Evolutionary conservation across 768 basidiomycete species (phyloP), one percentile per base, ranked within the genome.

Genomic region (Sporobolomyces pararoseus): DNA sequence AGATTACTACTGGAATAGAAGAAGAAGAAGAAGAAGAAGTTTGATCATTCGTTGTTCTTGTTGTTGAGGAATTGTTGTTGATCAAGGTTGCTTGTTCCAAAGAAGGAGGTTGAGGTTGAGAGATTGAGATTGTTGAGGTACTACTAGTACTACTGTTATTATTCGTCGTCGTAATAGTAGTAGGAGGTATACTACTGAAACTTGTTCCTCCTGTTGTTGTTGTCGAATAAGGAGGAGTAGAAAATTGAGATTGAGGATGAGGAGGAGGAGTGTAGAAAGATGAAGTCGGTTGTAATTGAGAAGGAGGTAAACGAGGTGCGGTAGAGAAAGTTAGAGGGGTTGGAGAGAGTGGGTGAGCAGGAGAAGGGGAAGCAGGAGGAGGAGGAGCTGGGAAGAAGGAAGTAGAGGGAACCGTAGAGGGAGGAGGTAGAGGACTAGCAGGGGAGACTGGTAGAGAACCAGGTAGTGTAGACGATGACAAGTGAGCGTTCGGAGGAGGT

Each of bases 241-340:
- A 17, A 17, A 17, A 42, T 42, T 42, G 39, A 42, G 39, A 42
- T 42, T 42, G 39, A 42, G 39, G 39, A 9, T 42, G 39, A 42
- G 39, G 17, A 29, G 60, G 32, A 32, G 53, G 19, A 4, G 32
- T 10, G 21, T 32, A 19, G 16, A 91, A 54, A 97, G 79, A 31
- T 96, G 81, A 0, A 91, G 94, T 55, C 95, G 80, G 91, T 95
- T 95, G 73, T 83, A 73, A 96, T 96, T 80, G 1, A 91, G 94
- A 77, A 88, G 91, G 46, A 96, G 83, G 47, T 47, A 51, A 17
- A 31, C 32, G 47, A n/a, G 61, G 44, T 35, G 31, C 47, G 54
- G 76, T 87, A 89, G 3, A 90, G 91, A 7, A 96, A 82, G 7
- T 94, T 17, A 34, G 2, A 6, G 44, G 58, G 58, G 17, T 46